Evolutionary conservation across 1,284 basidiomycete species (phyloP), one percentile per base, ranked within the genome.

Genomic region (Ustilago tritici): DNA sequence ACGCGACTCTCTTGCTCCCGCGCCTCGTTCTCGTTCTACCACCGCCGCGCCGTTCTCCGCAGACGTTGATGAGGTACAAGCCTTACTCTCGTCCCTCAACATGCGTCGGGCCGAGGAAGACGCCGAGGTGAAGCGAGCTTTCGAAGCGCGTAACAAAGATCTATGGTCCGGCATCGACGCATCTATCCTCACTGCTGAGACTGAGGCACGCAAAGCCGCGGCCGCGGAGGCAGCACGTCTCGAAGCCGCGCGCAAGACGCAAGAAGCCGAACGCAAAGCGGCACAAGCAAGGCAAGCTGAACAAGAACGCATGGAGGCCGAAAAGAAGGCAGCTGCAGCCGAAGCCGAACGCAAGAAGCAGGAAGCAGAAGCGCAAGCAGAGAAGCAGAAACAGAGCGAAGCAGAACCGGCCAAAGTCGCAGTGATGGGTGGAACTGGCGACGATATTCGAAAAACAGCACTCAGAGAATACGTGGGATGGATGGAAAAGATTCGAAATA

Each of bases 401-500:
- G 78, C 76, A 12, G 62, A 63, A 55, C 66, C 74, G 49, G 65
- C 65, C 17, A 73, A 65, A 36, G 58, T 59, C 9, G 58, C 53
- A 19, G 70, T 65, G 7, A 71, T 76, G 63, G 77, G 72, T 12
- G 81, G 81, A 0, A 73, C 59, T 4, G 75, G 70, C 0, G 69
- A 76, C 46, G 79, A 71, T n/a, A 59, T 84, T 17, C 76, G 71
- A 38, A 59, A 54, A 32, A 54, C 62, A 8, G 78, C 78, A 3
- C 55, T 76, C 5, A 14, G 59, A 11, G 84, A 85, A 57, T 84
- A 78, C 46, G 74, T 71, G 15, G 55, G 41, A 6, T 79, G 76
- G 82, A 76, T 72, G 65, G 49, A 38, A 17, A 76, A 78, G 74
- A 83, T 83, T 35, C 52, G 93, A 90, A 87, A 88, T 70, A 89